These are phyloP conservation scores for Apiospora pterosperma DNA, from an alignment of 2,329 filamentous ascomycete species.

Conservation along the genomic window DNA sequence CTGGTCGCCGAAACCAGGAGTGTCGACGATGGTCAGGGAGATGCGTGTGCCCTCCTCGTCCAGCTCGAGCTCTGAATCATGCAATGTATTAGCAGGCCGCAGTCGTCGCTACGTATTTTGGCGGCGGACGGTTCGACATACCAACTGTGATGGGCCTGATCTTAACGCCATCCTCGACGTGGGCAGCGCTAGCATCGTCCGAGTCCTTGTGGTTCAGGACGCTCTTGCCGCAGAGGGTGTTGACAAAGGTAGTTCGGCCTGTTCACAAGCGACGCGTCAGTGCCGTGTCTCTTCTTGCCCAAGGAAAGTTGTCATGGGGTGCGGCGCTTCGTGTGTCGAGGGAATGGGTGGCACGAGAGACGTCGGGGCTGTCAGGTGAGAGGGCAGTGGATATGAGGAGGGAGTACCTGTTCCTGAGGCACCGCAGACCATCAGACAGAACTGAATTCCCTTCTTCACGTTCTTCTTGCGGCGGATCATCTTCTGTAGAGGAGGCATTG, in stretches of 20 bases:
- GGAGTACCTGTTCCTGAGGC: constrained; percentile 92
- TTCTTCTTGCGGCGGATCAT: constrained; percentile 99
- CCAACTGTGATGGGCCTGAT: constrained; percentile 98
- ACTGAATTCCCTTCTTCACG: constrained; percentile 99
- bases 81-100: constrained; percentile 15
- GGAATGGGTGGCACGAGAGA: not conserved
- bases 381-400: not conserved
- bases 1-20: constrained; percentile 96
- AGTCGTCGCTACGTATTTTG: not conserved
- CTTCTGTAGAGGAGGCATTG: constrained; percentile 53
- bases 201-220: constrained; percentile 90
- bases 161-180: constrained; percentile 94
- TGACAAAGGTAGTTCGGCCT: constrained; percentile 99
- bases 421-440: constrained; percentile 99
- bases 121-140: constrained; percentile 44
- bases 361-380: not conserved
- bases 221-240: constrained; percentile 94
- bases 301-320: not conserved
- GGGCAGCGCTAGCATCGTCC: constrained; percentile 83
- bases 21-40: constrained; percentile 97
- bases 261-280: constrained; percentile 15
- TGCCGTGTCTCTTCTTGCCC: not conserved
- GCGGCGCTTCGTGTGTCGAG: not conserved
- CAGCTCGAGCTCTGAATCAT: constrained; percentile 73
- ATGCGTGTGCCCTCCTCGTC: constrained; percentile 98